A percentile compares a stretch with the other conserved stretches of the same genome.
Conservation (phyloP, 352 stramenopile species). For the Globisporangium echinulatum region DNA sequence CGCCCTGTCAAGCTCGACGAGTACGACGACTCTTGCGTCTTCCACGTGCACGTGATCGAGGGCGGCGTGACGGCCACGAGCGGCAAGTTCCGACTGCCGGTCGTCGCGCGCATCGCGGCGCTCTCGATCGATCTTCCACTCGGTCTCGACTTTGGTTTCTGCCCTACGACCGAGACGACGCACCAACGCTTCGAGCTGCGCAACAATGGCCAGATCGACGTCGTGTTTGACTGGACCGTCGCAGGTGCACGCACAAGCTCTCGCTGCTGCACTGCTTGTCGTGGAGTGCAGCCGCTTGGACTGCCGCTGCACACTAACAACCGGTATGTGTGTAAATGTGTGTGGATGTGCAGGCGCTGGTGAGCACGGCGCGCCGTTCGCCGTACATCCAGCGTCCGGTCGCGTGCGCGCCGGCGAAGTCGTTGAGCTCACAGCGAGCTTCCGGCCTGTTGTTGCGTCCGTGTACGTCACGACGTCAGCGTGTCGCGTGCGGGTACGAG, state of each 20-base stretch:
- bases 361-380: conserved; percentile 68
- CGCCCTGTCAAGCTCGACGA: conserved; percentile 83
- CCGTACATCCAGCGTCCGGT: conserved; percentile 63
- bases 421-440: conserved; percentile 65
- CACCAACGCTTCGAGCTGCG: conserved; percentile 59
- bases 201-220: conserved; percentile 87
- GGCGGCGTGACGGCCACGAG: conserved; percentile 56
- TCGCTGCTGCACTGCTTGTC: too few relatives aligned
- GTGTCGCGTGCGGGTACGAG: conserved; percentile 50
- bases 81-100: conserved; percentile 82
- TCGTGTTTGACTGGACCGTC: conserved; percentile 80
- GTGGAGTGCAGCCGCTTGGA: too few relatives aligned
- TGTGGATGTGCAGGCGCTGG: conserved; percentile 25
- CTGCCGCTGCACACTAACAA: neutral
- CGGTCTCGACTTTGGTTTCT: conserved; percentile 86
- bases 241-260: conserved; percentile 13
- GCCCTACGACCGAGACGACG: conserved; percentile 82
- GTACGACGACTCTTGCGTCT: conserved; percentile 90
- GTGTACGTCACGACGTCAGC: conserved; percentile 83
- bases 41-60: conserved; percentile 84
- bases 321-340: neutral
- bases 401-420: conserved; percentile 52
- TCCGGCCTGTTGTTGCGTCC: conserved; percentile 60
- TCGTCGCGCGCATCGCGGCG: conserved; percentile 76
- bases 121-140: conserved; percentile 52